These are phyloP conservation scores for Lasiosphaeris hirsuta DNA, from an alignment of 495 filamentous ascomycete species.

Conservation along the genomic window DNA sequence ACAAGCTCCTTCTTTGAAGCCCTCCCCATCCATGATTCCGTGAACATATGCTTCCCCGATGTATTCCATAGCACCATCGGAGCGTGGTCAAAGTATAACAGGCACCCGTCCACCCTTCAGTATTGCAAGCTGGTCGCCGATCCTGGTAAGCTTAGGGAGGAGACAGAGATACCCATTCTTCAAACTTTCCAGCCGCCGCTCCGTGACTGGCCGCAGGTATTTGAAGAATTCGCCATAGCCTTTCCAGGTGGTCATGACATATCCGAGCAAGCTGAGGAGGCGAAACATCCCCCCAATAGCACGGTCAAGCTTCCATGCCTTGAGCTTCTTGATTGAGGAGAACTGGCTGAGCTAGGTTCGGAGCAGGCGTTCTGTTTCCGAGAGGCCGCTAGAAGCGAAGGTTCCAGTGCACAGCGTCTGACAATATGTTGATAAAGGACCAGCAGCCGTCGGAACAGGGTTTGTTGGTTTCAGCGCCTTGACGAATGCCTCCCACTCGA, in stretches of 20 bases:
- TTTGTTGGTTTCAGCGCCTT: conserved; percentile 11
- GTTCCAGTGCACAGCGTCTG: conserved; percentile 12
- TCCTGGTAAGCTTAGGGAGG: conserved; percentile 7
- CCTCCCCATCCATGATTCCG: conserved; percentile 14
- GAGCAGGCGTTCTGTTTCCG: conserved; percentile 1
- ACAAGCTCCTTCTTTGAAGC: conserved; percentile 4
- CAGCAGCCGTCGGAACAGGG: not conserved
- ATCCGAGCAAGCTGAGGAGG: conserved; percentile 1
- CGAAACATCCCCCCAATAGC: not conserved
- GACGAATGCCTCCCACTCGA: conserved; percentile 9
- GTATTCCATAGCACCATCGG: conserved; percentile 7
- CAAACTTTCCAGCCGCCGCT: conserved; percentile 5
- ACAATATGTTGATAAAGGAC: conserved; percentile 4
- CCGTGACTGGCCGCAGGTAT: not conserved
- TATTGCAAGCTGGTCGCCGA: conserved; percentile 8
- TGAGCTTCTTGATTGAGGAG: conserved; percentile 5
- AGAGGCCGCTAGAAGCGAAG: conserved; percentile 4
- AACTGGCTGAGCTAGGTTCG: not conserved
- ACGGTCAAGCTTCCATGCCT: conserved; percentile 4
- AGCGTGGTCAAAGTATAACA: conserved; percentile 10
- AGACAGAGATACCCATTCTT: conserved; percentile 14
- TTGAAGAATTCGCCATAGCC: conserved; percentile 1
- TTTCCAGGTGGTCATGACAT: conserved; percentile 10
- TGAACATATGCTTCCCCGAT: conserved; percentile 14
- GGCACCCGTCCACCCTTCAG: conserved; percentile 10